Conservation (phyloP, 75 land plant species). For the Azolla pinnata region DNA sequence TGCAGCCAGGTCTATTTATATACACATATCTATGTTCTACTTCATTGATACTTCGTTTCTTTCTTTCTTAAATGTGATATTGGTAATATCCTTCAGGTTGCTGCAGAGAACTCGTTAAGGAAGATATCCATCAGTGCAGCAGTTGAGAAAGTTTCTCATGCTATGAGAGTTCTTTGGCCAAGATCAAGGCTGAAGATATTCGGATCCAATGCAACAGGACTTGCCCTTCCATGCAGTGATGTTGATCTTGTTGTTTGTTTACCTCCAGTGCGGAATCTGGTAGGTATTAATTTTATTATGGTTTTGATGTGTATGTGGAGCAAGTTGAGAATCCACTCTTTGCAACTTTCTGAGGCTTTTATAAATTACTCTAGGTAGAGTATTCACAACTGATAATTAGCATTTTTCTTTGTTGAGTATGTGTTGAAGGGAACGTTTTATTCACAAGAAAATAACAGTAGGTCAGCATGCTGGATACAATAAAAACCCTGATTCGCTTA, state of each 20-base stretch:
- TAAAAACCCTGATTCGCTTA: too few relatives aligned
- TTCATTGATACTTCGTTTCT: too few relatives aligned
- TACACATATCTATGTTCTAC: too few relatives aligned
- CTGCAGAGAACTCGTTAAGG: slow-evolving; percentile 48
- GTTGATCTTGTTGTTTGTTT: slow-evolving; percentile 94
- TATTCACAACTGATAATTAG: too few relatives aligned
- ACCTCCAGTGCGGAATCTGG: slow-evolving; percentile 95
- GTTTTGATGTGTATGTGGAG: slow-evolving; percentile 1
- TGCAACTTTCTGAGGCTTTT: not conserved
- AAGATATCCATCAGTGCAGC: slow-evolving; percentile 83
- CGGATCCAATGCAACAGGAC: slow-evolving; percentile 96
- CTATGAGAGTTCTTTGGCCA: slow-evolving; percentile 96
- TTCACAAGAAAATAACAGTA: not conserved
- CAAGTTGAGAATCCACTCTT: not conserved
- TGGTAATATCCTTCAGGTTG: slow-evolving; percentile 72
- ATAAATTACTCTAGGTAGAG: too few relatives aligned
- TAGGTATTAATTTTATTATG: slow-evolving; percentile 12
- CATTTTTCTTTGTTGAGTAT: too few relatives aligned
- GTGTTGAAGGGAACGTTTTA: not conserved
- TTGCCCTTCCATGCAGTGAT: slow-evolving; percentile 95
- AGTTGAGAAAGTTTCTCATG: slow-evolving; percentile 74
- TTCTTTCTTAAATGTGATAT: too few relatives aligned
- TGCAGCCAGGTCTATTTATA: slow-evolving; percentile 85
- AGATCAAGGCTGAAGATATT: slow-evolving; percentile 82
- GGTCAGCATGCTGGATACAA: not conserved